A percentile compares a stretch with the other conserved stretches of the same genome.
These are phyloP conservation scores for Lithohypha guttulata DNA, from an alignment of 2,329 filamentous ascomycete genomes.

Conservation along the genomic window DNA sequence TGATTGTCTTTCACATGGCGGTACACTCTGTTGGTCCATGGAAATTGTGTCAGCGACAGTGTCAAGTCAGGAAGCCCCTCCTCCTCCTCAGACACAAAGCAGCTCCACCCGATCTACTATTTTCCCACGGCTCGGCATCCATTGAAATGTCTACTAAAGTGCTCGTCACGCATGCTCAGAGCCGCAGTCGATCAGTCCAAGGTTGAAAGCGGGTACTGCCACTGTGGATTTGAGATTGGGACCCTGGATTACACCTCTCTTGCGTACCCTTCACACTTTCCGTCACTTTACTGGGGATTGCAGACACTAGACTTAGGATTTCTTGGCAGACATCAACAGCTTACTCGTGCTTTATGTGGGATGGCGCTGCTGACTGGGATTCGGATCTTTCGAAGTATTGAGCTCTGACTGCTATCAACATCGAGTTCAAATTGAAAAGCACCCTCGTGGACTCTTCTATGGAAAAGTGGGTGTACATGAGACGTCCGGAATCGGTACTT, in stretches of 20 bases:
- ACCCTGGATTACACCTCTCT: constrained; percentile 4
- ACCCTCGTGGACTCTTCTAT: no score
- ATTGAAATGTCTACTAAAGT: neutral
- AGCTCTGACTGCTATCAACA: no score
- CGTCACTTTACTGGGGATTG: constrained; percentile 1
- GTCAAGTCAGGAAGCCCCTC: no score
- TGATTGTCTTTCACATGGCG: no score
- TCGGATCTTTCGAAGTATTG: neutral
- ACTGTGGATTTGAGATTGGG: constrained; percentile 1
- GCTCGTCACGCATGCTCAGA: constrained; percentile 1
- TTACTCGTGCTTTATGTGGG: no score
- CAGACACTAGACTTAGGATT: constrained; percentile 3
- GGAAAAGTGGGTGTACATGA: no score
- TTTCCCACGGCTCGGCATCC: neutral
- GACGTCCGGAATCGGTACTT: no score
- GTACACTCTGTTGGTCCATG: no score
- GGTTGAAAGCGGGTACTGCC: constrained; percentile 7
- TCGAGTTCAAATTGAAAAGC: no score
- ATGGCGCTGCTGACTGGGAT: no score
- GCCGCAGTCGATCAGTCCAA: constrained; percentile 1
- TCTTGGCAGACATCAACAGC: constrained; percentile 9
- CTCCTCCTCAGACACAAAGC: neutral
- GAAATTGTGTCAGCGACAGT: no score
- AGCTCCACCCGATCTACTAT: constrained; percentile 1
- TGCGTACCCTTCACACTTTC: constrained; percentile 2